Evolutionary conservation across 2,329 filamentous ascomycete genomes (phyloP).

Genomic region (Diaporthe eres): DNA sequence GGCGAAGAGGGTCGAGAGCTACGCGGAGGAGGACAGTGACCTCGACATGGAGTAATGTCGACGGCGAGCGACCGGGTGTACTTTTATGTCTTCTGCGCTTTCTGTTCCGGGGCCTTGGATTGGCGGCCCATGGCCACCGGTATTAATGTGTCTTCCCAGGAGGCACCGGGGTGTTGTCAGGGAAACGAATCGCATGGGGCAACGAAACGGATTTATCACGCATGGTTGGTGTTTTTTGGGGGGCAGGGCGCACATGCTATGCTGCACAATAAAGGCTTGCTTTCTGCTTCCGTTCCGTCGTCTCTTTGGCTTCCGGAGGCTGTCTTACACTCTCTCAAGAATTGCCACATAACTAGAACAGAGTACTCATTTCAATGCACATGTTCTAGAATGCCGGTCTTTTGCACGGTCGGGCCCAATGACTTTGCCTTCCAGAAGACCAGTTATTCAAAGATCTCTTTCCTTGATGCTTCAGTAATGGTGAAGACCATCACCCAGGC

Average conservation of each 20-base stretch:
- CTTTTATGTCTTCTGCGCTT: conserved; percentile 17
- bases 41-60: conserved; percentile 47
- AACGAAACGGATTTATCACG: conserved; percentile 28
- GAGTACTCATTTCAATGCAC: background rate
- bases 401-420: background rate
- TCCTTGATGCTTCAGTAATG: too few relatives aligned
- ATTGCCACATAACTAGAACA: conserved; percentile 21
- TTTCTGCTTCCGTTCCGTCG: conserved; percentile 7
- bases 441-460: too few relatives aligned
- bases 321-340: background rate
- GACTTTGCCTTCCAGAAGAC: background rate
- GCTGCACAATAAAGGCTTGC: conserved; percentile 14
- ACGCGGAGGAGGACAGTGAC: conserved; percentile 56
- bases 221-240: conserved; percentile 39
- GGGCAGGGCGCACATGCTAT: conserved; percentile 1
- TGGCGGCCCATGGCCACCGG: background rate
- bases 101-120: background rate
- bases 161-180: conserved; percentile 1
- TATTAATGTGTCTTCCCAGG: background rate
- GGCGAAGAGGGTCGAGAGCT: conserved; percentile 52
- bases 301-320: background rate
- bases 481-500: background rate
- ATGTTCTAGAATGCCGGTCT: background rate
- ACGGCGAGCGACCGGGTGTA: background rate
- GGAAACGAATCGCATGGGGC: background rate